Conservation (phyloP, 2,329 filamentous ascomycete species). For the Colletotrichum filicis region DNA sequence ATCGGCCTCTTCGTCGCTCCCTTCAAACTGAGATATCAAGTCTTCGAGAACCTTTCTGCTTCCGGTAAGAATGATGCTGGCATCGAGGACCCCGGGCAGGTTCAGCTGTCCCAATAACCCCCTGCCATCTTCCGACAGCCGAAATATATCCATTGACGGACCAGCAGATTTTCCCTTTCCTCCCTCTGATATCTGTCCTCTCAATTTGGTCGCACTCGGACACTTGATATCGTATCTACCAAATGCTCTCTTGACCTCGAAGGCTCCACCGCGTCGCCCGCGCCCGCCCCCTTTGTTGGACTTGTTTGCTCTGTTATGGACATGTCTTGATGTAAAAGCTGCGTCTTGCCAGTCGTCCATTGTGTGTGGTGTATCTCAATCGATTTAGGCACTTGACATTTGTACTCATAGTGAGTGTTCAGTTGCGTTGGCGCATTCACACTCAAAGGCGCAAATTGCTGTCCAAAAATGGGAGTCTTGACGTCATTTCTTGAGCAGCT, state of each 20-base stretch:
- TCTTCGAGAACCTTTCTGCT: slow-evolving; percentile 15
- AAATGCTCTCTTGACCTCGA: slow-evolving; percentile 21
- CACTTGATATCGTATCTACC: slow-evolving; percentile 28
- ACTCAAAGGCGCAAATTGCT: background rate
- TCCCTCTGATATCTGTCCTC: rapidly evolving
- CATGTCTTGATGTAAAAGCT: slow-evolving; percentile 15
- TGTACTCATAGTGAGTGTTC: too few relatives aligned
- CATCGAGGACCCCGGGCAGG: slow-evolving; percentile 5
- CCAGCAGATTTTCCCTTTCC: background rate
- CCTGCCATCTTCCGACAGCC: slow-evolving; percentile 20
- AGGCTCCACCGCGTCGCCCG: slow-evolving; percentile 5
- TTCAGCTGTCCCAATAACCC: background rate
- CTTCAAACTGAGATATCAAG: background rate
- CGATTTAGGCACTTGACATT: too few relatives aligned
- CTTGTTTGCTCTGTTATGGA: slow-evolving; percentile 20
- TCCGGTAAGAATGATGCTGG: slow-evolving; percentile 10
- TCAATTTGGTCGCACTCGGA: background rate
- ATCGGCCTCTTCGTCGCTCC: background rate
- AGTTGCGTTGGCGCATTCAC: too few relatives aligned
- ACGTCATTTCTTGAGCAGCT: background rate
- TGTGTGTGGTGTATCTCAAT: background rate
- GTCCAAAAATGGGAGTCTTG: background rate
- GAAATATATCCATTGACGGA: slow-evolving; percentile 11
- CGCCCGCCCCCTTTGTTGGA: background rate
- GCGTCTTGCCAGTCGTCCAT: slow-evolving; percentile 33